Evolutionary conservation across 2,329 filamentous ascomycete genomes (phyloP), one percentile per base, ranked within the genome.

Genomic region (Aspergillus glaucus): DNA sequence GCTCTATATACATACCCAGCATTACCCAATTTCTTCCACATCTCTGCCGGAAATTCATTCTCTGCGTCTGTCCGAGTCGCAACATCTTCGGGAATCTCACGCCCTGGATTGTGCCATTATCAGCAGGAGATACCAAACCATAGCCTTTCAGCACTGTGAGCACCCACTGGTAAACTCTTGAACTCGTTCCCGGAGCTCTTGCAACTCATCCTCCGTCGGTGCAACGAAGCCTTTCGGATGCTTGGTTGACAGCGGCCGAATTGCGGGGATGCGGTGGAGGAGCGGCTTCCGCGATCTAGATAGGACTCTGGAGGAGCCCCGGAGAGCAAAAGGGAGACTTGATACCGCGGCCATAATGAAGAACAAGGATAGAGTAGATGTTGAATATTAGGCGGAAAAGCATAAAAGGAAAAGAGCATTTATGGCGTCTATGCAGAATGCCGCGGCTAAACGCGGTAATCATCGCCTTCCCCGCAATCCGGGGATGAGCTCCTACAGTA

Each of bases 21-120:
- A 55, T 90, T 86, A 53, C 93, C 93, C 44, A 98, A 77, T 73
- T 95, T 96, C 67, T 79, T 77, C 93, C 93, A 98, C 86, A 98
- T 92, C 6, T 86, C 83, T 45, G 82, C 79, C 3, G 93, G 93
- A 68, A 98, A 98, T 44, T 82, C 83, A 78, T 97, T 97, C 63
- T 78, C 78, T 63, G 81, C 80, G 73, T 98, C 92, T n/a, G 90
- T 94, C 48, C 76, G 75, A 9, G 87, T 80, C 1, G 92, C 93
- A 12, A 96, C 74, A 56, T 90, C 85, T 66, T 89, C 87, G 17
- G 89, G 75, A 49, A 97, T 91, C 69, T 96, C 90, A 61, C 92
- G 83, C 51, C 87, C 83, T 76, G 45, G 14, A 49, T 36, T 30
- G 17, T 34, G 45, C 53, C 21, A 58, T 34, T 44, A n/a, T 36